Conservation (phyloP, 1,139 yeast genomes). For the Yamadazyma atmosphaerica region DNA sequence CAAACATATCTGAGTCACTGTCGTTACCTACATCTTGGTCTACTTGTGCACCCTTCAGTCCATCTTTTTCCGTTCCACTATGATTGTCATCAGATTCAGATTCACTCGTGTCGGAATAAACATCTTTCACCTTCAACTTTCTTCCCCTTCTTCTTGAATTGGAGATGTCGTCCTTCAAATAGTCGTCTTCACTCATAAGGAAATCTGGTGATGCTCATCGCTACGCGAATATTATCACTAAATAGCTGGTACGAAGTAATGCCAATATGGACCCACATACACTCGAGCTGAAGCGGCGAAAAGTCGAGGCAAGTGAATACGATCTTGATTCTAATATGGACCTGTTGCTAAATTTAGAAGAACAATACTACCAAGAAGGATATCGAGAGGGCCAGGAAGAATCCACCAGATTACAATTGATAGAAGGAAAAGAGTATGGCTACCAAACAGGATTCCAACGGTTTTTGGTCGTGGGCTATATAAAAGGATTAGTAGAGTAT, state of each 20-base stretch:
- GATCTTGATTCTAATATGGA: slow-evolving; percentile 40
- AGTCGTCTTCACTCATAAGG: slow-evolving; percentile 12
- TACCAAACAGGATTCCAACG: slow-evolving; percentile 79
- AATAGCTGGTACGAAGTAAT: background rate
- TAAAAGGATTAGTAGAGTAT: slow-evolving; percentile 51
- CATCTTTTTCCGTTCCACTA: slow-evolving; percentile 4
- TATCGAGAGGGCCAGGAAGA: slow-evolving; percentile 53
- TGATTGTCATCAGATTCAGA: no score
- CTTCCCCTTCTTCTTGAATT: slow-evolving; percentile 26
- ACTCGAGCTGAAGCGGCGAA: slow-evolving; percentile 7
- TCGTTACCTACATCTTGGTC: slow-evolving; percentile 6
- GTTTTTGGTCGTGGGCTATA: slow-evolving; percentile 61
- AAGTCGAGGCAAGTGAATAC: slow-evolving; percentile 8
- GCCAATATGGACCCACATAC: background rate
- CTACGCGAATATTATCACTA: background rate
- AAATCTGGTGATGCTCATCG: slow-evolving; percentile 7
- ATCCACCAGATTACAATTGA: slow-evolving; percentile 39
- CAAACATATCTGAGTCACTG: slow-evolving; percentile 41
- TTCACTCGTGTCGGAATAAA: slow-evolving; percentile 44
- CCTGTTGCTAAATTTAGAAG: slow-evolving; percentile 52
- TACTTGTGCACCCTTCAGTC: slow-evolving; percentile 11
- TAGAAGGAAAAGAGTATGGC: slow-evolving; percentile 79
- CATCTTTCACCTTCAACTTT: slow-evolving; percentile 22
- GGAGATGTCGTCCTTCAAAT: slow-evolving; percentile 23
- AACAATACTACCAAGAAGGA: slow-evolving; percentile 63